A percentile compares a stretch with the other conserved stretches of the same genome.
These are phyloP conservation scores for Leccinum incarnatum DNA, from an alignment of 768 basidiomycete species.

Conservation along the genomic window DNA sequence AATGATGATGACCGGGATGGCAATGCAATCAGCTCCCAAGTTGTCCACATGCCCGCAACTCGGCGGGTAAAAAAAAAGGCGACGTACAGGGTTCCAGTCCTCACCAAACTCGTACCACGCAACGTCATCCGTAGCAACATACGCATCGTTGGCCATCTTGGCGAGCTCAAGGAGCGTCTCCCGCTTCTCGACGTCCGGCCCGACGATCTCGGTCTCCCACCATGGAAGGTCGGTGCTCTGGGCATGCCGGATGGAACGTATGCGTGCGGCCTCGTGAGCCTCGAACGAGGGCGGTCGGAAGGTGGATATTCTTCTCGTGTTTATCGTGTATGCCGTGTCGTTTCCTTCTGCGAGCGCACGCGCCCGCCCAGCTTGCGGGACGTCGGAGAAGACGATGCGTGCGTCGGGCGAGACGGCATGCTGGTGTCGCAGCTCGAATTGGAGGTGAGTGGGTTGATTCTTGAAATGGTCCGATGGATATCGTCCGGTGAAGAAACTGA, in stretches of 20 bases:
- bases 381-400: slow-evolving; percentile 56
- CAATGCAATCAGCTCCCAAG: neutral
- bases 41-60: neutral
- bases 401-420: slow-evolving; percentile 52
- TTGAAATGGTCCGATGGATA: slow-evolving; percentile 1
- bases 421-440: slow-evolving; percentile 60
- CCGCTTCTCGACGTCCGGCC: slow-evolving; percentile 74
- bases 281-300: slow-evolving; percentile 49
- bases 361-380: slow-evolving; percentile 18
- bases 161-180: slow-evolving; percentile 79
- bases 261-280: slow-evolving; percentile 42
- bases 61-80: neutral
- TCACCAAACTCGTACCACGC: slow-evolving; percentile 78
- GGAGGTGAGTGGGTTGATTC: slow-evolving; percentile 22
- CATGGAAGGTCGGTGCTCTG: slow-evolving; percentile 54
- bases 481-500: slow-evolving; percentile 22
- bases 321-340: slow-evolving; percentile 35
- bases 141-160: slow-evolving; percentile 96
- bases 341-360: slow-evolving; percentile 8
- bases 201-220: slow-evolving; percentile 71
- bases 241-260: slow-evolving; percentile 43
- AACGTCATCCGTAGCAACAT: slow-evolving; percentile 56
- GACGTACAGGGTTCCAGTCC: slow-evolving; percentile 56
- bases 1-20: neutral
- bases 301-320: slow-evolving; percentile 36